Conservation (phyloP, 208 protist species). For the Trypanosoma lewisi region DNA sequence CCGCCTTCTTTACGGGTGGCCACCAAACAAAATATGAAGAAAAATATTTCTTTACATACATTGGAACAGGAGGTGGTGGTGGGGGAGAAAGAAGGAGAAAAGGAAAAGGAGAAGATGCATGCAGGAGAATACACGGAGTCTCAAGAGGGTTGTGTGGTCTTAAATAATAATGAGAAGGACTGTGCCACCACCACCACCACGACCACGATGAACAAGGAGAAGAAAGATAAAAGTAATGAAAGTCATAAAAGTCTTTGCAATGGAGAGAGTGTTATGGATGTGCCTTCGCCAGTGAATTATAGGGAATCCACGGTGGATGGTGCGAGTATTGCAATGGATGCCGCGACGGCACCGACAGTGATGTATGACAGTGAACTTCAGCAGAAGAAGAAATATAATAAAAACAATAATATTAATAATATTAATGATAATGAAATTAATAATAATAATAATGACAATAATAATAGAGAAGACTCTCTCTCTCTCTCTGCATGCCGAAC, state of each 20-base stretch:
- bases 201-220: neutral
- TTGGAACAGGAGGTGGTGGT: too few relatives aligned
- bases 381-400: neutral
- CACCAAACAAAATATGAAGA: too few relatives aligned
- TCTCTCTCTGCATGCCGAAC: neutral
- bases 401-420: neutral
- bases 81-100: too few relatives aligned
- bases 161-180: too few relatives aligned
- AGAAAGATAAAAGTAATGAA: neutral
- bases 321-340: neutral
- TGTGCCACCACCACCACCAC: too few relatives aligned
- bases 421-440: neutral
- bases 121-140: too few relatives aligned
- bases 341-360: neutral
- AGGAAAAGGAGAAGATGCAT: too few relatives aligned
- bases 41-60: too few relatives aligned
- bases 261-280: neutral
- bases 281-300: neutral
- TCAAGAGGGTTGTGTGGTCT: too few relatives aligned
- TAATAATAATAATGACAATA: neutral
- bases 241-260: neutral
- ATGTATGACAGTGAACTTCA: constrained; percentile 1
- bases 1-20: neutral
- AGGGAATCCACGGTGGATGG: neutral
- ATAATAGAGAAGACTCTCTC: neutral